phyloP scores from a whole-genome alignment of 495 filamentous ascomycete genomes.

The Podospora pseudocomata region DNA sequence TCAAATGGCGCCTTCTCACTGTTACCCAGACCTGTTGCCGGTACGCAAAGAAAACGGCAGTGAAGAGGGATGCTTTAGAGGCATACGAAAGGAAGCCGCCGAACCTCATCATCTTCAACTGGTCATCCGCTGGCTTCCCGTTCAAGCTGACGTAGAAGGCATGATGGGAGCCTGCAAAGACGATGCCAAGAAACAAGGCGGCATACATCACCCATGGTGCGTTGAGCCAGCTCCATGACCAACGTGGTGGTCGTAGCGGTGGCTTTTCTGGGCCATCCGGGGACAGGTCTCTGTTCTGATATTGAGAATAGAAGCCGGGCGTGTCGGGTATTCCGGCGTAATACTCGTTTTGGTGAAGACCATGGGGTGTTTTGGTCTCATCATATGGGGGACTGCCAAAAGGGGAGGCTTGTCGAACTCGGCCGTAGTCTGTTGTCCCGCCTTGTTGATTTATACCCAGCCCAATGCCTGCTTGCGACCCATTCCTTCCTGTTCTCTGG shows the following conservation, averaged over 20 bases:
- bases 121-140: constrained; percentile 26
- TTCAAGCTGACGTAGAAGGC: constrained; percentile 24
- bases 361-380: background rate
- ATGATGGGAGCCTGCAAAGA: constrained; percentile 26
- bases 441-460: background rate
- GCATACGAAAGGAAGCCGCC: constrained; percentile 28
- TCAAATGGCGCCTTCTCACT: constrained; percentile 22
- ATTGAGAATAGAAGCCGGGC: background rate
- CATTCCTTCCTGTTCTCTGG: background rate
- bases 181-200: constrained; percentile 22
- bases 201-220: constrained; percentile 27
- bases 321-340: constrained; percentile 1
- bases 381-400: background rate
- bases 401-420: background rate
- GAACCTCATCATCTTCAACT: constrained; percentile 29
- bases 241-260: background rate
- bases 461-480: background rate
- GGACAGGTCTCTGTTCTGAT: background rate
- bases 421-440: background rate
- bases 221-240: constrained; percentile 19
- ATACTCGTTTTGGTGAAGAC: background rate
- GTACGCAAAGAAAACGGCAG: constrained; percentile 31
- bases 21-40: constrained; percentile 32
- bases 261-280: background rate
- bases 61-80: constrained; percentile 25